These are phyloP conservation scores for Fusarium sp. DNA, from an alignment of 2,329 filamentous ascomycete genomes.

Conservation along the genomic window DNA sequence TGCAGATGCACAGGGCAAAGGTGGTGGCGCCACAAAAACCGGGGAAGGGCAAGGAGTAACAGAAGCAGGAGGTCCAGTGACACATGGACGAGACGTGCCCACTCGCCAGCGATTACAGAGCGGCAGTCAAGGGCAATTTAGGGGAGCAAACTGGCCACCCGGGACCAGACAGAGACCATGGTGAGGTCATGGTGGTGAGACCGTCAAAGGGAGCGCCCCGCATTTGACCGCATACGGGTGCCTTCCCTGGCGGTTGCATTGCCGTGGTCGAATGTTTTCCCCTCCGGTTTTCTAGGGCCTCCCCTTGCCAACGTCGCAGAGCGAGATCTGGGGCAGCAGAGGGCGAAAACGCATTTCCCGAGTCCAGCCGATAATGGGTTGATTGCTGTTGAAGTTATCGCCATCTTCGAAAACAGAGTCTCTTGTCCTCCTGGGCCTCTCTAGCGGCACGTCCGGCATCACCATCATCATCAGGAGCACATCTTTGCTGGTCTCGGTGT, in stretches of 20 bases:
- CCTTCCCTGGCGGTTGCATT: conserved; percentile 22
- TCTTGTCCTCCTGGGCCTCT: not conserved
- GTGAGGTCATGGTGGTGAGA: conserved; percentile 44
- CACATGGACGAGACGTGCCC: not conserved
- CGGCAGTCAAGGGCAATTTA: not conserved
- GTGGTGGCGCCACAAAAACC: conserved; percentile 29
- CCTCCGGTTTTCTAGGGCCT: not conserved
- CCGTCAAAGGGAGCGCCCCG: conserved; percentile 15
- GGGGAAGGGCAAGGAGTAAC: conserved; percentile 3
- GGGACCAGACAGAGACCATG: conserved; percentile 22
- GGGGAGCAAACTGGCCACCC: conserved; percentile 19
- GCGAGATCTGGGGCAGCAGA: conserved; percentile 18
- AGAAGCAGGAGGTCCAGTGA: conserved; percentile 7
- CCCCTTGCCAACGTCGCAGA: not conserved
- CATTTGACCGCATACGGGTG: conserved; percentile 20
- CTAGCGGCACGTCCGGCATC: conserved; percentile 1
- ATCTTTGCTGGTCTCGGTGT: conserved; percentile 11
- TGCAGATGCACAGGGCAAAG: conserved; percentile 8
- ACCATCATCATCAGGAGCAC: not conserved
- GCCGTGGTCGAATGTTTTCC: conserved; percentile 34
- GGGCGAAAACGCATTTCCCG: conserved; percentile 19
- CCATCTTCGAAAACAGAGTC: not conserved
- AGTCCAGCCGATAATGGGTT: conserved; percentile 32
- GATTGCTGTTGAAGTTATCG: conserved; percentile 2
- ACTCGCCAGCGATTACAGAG: conserved; percentile 1